Base-by-base conservation (phyloP, 2,329 filamentous ascomycete genomes). In the Fusarium sp. region DNA sequence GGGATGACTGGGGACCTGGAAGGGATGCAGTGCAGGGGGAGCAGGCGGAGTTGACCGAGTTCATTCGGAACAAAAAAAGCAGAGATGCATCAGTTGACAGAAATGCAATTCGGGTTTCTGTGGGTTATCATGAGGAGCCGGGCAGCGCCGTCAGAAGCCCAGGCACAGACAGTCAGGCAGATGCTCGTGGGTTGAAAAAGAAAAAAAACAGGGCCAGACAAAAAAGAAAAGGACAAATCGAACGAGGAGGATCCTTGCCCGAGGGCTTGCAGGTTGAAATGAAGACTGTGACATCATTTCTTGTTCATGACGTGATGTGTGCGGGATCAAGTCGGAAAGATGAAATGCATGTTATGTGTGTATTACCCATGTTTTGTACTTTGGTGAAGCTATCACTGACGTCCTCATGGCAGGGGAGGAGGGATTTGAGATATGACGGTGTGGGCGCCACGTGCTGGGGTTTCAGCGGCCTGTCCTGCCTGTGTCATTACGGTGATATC, bases 231-330 rank as follows among this genome's bases (percentile, higher is more conserved):
- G 7, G 51, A 35, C 24, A 56, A 29, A 24, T 49, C 38, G 35
- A 67, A 67, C 29, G 49, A 60, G 29, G 59, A 44, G 42, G 44
- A 62, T 55, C 66, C 58, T 58, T 70, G 44, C 40, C 53, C 55
- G 62, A 61, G 8, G 40, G 49, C 16, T 17, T 57, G 56, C 67
- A 62, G 46, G 38, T 24, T 17, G 9, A 51, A 66, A 55, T 60
- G 17, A 11, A 72, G 58, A 46, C 63, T 31, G 64, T 72, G 71
- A 74, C 71, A 74, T 74, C 61, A 71, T 74, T 29, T 44, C 36
- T 59, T 22, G 22, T 46, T 51, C 29, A 69, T 64, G 71, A 74
- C 71, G 64, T 69, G 71, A 60, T 64, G 29, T 58, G 31, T 40
- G n/a, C 49, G n/a, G 46, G 40, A 40, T 46, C 8, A 29, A 33